Conservation (phyloP, 148 eudicot species). For the Chenopodium quinoa region DNA sequence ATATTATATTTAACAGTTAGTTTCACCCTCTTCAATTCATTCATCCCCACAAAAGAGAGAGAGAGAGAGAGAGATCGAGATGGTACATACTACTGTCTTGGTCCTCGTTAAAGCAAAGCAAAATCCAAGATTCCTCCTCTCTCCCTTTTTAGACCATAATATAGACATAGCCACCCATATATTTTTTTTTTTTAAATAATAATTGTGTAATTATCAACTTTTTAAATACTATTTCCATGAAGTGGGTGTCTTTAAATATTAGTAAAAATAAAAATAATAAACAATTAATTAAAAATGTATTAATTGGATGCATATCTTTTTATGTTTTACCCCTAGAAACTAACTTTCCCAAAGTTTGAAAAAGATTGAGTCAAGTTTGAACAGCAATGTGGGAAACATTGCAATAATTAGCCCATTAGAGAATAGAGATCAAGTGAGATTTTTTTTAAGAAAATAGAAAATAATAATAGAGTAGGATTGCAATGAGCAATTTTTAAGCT, state of each 20-base stretch:
- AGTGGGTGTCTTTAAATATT: no score
- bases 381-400: slow-evolving; percentile 30
- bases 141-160: slow-evolving; percentile 34
- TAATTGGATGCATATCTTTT: neutral
- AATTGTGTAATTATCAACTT: slow-evolving; percentile 27
- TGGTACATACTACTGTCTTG: slow-evolving; percentile 27
- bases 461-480: neutral
- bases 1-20: slow-evolving; percentile 10
- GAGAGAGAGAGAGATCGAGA: slow-evolving; percentile 14
- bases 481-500: slow-evolving; percentile 20
- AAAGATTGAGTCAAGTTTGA: slow-evolving; percentile 31
- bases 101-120: slow-evolving; percentile 42
- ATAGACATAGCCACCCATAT: neutral
- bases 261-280: no score
- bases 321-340: slow-evolving; percentile 14
- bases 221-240: neutral
- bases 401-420: slow-evolving; percentile 29
- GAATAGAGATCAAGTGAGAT: neutral
- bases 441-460: neutral
- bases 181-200: neutral
- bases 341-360: slow-evolving; percentile 22
- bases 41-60: neutral
- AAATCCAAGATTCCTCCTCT: slow-evolving; percentile 38
- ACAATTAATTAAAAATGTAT: no score
- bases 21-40: neutral